These are phyloP conservation scores for Phytophthora sojae DNA, from an alignment of 352 stramenopile genomes.

Conservation along the genomic window DNA sequence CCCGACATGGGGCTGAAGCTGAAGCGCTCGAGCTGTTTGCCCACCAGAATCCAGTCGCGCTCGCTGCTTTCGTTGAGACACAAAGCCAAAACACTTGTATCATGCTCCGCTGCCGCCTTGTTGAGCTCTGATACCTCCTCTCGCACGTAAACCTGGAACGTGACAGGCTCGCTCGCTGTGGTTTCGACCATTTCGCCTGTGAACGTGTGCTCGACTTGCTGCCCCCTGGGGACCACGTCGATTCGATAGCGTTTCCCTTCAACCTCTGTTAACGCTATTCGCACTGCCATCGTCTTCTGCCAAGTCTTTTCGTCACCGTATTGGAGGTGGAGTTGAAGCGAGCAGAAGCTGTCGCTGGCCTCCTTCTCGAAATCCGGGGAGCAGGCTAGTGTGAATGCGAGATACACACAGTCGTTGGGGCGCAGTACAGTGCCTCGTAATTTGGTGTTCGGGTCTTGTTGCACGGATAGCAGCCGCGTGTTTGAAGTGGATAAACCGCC, in stretches of 20 bases:
- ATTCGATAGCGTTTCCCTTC: conserved; percentile 49
- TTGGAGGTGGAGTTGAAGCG: conserved; percentile 25
- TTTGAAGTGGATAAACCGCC: background rate
- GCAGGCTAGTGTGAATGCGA: conserved; percentile 49
- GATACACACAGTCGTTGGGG: conserved; percentile 43
- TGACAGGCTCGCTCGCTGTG: conserved; percentile 49
- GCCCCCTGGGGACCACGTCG: conserved; percentile 40
- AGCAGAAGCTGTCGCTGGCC: conserved; percentile 14
- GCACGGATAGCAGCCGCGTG: conserved; percentile 11
- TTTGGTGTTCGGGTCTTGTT: conserved; percentile 49
- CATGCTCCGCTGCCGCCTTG: background rate
- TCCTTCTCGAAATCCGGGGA: conserved; percentile 23
- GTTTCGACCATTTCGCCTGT: conserved; percentile 22
- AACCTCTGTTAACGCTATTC: conserved; percentile 35
- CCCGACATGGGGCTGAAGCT: conserved; percentile 22
- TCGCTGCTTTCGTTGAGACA: conserved; percentile 62
- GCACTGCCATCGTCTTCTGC: conserved; percentile 37
- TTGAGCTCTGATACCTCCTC: conserved; percentile 24
- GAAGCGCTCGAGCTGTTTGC: conserved; percentile 67
- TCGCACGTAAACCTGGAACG: conserved; percentile 55
- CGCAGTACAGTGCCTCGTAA: conserved; percentile 40
- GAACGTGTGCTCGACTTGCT: conserved; percentile 9
- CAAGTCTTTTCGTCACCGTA: conserved; percentile 20
- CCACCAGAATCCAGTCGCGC: conserved; percentile 73
- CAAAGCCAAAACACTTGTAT: conserved; percentile 37